phyloP scores from a whole-genome alignment of 306 rosid species.

The Vachellia pachyceras region DNA sequence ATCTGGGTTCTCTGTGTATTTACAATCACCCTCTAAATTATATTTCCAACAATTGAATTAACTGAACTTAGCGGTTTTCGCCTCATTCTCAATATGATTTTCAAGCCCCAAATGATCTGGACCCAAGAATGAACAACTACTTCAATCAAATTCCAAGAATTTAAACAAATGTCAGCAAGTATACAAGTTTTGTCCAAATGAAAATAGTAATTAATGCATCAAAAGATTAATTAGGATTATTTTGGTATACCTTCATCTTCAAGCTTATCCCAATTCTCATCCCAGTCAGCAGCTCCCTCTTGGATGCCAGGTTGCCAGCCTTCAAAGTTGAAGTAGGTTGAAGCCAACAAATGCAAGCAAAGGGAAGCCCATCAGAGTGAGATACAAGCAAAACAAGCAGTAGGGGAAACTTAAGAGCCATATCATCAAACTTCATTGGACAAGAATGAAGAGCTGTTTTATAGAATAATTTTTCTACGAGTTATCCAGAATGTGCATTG shows the following conservation, averaged over 20 bases:
- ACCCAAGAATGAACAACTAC: background rate
- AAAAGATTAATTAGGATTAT: conserved; percentile 27
- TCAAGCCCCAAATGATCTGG: background rate
- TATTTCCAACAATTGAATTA: background rate
- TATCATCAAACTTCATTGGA: background rate
- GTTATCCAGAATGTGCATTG: background rate
- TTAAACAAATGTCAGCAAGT: background rate
- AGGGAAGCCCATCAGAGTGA: background rate
- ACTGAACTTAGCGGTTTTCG: background rate
- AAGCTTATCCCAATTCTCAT: conserved; percentile 94
- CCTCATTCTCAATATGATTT: background rate
- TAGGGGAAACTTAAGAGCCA: background rate
- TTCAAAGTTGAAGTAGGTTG: conserved; percentile 49
- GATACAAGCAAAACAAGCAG: conserved; percentile 29
- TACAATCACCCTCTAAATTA: background rate
- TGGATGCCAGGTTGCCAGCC: conserved; percentile 98
- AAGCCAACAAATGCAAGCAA: conserved; percentile 24
- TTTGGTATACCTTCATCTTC: conserved; percentile 84
- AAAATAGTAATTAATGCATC: conserved; percentile 25
- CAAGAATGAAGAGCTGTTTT: background rate
- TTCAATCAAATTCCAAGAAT: background rate
- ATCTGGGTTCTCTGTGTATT: background rate
- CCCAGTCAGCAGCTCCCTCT: conserved; percentile 95
- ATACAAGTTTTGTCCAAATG: background rate
- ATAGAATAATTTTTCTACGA: background rate